Conservation (phyloP, 1,284 basidiomycete species). For the Ganoderma boninense region DNA sequence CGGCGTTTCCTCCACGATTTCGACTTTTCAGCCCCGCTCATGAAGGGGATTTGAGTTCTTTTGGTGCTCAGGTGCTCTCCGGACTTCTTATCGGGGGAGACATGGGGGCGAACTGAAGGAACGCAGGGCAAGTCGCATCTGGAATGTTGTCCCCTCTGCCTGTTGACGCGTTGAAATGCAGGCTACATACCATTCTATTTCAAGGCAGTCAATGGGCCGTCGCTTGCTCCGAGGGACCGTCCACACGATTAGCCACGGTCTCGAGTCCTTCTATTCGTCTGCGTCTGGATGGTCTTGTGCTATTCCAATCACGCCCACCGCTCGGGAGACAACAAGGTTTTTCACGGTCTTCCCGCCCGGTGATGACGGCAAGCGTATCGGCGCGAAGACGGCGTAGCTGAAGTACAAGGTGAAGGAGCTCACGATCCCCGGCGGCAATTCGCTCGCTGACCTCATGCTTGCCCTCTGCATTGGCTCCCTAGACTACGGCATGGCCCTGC, state of each 20-base stretch:
- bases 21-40: slow-evolving; percentile 11
- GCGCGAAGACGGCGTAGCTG: not conserved
- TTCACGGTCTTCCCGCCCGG: not conserved
- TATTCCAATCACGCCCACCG: no score
- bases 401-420: not conserved
- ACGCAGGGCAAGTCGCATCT: no score
- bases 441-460: slow-evolving; percentile 9
- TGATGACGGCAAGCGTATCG: not conserved
- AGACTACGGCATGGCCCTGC: slow-evolving; percentile 2
- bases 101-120: no score
- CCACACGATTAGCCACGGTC: not conserved
- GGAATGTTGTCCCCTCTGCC: no score
- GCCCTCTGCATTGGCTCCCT: not conserved
- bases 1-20: slow-evolving; percentile 23
- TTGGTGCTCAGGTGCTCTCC: no score
- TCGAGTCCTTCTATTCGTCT: slow-evolving; percentile 7
- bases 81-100: no score
- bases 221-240: not conserved
- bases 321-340: not conserved
- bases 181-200: no score
- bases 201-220: no score
- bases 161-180: no score
- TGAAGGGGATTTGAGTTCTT: no score
- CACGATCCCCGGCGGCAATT: not conserved
- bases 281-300: no score